phyloP scores from a whole-genome alignment of 352 stramenopile species.

The Phytopythium boreale region DNA sequence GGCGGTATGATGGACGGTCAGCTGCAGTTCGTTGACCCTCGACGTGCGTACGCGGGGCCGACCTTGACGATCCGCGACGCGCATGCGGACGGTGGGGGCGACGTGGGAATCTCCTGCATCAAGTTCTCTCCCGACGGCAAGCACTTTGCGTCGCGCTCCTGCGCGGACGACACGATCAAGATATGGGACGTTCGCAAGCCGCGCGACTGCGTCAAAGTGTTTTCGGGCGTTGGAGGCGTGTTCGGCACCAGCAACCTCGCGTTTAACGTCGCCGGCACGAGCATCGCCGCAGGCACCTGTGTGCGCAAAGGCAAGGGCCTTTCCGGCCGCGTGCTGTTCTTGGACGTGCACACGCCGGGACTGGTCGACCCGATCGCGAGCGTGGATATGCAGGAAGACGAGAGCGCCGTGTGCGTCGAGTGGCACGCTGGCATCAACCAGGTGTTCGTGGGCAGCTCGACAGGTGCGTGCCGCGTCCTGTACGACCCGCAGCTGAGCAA shows the following conservation, averaged over 20 bases:
- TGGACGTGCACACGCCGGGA: slow-evolving; percentile 67
- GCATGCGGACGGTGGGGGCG: slow-evolving; percentile 64
- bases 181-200: slow-evolving; percentile 79
- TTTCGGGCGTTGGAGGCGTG: slow-evolving; percentile 54
- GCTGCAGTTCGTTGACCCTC: slow-evolving; percentile 72
- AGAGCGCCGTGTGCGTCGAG: slow-evolving; percentile 81
- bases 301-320: slow-evolving; percentile 63
- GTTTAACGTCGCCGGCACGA: slow-evolving; percentile 75
- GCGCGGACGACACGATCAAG: slow-evolving; percentile 76
- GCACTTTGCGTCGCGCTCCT: slow-evolving; percentile 64
- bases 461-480: slow-evolving; percentile 54
- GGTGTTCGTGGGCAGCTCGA: slow-evolving; percentile 73
- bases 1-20: slow-evolving; percentile 78
- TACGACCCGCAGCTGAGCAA: slow-evolving; percentile 71
- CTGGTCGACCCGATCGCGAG: slow-evolving; percentile 46
- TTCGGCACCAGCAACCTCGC: slow-evolving; percentile 78
- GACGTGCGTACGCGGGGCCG: slow-evolving; percentile 64
- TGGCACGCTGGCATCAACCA: slow-evolving; percentile 86
- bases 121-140: slow-evolving; percentile 70
- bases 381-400: slow-evolving; percentile 73
- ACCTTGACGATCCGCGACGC: slow-evolving; percentile 61
- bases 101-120: slow-evolving; percentile 69
- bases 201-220: slow-evolving; percentile 58
- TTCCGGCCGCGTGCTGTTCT: slow-evolving; percentile 58
- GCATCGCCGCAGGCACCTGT: slow-evolving; percentile 60